Evolutionary conservation across 2,329 filamentous ascomycete species (phyloP).

Genomic region (Nemania sp.): DNA sequence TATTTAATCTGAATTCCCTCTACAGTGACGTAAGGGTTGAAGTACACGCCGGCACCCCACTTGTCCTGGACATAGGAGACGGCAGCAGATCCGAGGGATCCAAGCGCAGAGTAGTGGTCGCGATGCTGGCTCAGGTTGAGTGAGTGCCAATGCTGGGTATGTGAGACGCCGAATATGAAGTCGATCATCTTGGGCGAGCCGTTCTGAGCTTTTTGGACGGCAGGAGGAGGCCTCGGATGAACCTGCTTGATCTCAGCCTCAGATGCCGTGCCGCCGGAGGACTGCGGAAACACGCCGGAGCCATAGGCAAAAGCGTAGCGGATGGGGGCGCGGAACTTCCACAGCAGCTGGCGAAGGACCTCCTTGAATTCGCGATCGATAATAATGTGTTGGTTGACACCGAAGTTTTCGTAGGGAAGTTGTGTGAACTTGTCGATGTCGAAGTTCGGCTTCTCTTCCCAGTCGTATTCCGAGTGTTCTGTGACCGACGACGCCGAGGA

Average conservation of each 20-base stretch:
- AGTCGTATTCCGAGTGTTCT: constrained; percentile 50
- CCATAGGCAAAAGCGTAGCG: constrained; percentile 97
- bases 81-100: constrained; percentile 79
- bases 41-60: constrained; percentile 93
- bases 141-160: constrained; percentile 95
- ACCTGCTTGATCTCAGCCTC: constrained; percentile 64
- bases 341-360: constrained; percentile 80
- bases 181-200: constrained; percentile 96
- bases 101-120: constrained; percentile 87
- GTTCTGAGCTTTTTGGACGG: constrained; percentile 82
- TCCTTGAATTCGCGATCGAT: constrained; percentile 97
- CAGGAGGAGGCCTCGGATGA: constrained; percentile 80
- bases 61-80: constrained; percentile 85
- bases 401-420: constrained; percentile 79
- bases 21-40: constrained; percentile 92
- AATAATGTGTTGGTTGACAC: constrained; percentile 93
- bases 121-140: constrained; percentile 87
- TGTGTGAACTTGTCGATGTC: constrained; percentile 75
- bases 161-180: constrained; percentile 94
- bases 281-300: constrained; percentile 91
- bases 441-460: constrained; percentile 76
- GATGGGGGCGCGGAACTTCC: constrained; percentile 90
- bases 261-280: constrained; percentile 53
- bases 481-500: constrained; percentile 26
- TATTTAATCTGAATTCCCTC: constrained; percentile 98